Conservation (phyloP, 148 eudicot genomes). For the Chenopodium suecicum region DNA sequence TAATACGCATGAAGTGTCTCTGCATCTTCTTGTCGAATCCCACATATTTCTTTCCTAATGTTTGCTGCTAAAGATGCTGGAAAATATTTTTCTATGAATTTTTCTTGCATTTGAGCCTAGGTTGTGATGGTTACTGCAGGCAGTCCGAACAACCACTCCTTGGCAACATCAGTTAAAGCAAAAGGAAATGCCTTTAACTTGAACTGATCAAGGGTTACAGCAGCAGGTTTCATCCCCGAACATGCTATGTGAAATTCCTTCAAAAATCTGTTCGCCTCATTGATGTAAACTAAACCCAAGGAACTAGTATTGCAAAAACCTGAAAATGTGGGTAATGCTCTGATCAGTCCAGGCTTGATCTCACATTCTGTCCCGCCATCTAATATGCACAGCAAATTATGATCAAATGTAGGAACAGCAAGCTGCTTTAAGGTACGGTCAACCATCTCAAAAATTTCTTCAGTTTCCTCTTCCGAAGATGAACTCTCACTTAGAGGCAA, state of each 20-base stretch:
- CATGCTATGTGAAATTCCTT: conserved; percentile 6
- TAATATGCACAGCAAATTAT: too few relatives aligned
- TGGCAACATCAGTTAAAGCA: neutral
- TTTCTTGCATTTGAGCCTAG: too few relatives aligned
- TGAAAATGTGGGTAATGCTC: neutral
- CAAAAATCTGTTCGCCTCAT: neutral
- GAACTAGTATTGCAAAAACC: neutral
- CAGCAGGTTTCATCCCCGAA: neutral
- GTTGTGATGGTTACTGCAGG: too few relatives aligned
- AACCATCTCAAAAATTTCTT: neutral
- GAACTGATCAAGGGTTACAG: neutral
- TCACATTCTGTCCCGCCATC: neutral
- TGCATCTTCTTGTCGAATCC: too few relatives aligned
- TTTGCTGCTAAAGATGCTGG: too few relatives aligned
- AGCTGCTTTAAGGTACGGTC: too few relatives aligned
- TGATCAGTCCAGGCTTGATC: neutral
- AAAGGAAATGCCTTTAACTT: neutral
- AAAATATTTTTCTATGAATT: too few relatives aligned
- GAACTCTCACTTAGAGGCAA: neutral
- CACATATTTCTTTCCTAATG: too few relatives aligned
- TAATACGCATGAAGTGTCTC: too few relatives aligned
- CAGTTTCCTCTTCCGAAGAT: neutral
- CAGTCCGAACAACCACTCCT: neutral
- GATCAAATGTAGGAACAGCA: too few relatives aligned
- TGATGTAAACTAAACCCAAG: neutral